Conservation (phyloP, 2,329 filamentous ascomycete genomes). For the Talaromyces sp. region DNA sequence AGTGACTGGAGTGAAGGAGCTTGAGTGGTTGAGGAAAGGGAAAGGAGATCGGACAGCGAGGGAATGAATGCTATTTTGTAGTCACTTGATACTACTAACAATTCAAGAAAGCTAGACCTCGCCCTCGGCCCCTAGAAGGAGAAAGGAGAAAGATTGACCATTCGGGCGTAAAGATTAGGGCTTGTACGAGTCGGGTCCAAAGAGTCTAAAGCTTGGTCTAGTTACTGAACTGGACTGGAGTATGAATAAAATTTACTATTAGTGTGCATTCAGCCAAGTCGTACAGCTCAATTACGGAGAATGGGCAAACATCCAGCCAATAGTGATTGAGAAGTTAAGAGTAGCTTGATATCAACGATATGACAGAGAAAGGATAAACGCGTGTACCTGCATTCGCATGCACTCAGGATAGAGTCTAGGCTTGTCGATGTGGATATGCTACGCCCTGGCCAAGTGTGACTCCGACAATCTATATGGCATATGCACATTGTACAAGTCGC, state of each 20-base stretch:
- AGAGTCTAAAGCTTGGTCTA: neutral
- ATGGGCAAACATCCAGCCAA: neutral
- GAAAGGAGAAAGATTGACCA: constrained; percentile 7
- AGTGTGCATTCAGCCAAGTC: neutral
- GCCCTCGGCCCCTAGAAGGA: neutral
- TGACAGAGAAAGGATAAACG: neutral
- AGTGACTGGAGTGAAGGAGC: constrained; percentile 21
- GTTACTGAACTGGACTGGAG: neutral
- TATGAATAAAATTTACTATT: neutral
- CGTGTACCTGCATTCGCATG: constrained; percentile 9
- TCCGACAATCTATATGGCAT: constrained; percentile 3
- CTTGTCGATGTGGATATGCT: constrained; percentile 7
- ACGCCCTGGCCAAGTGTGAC: constrained; percentile 4
- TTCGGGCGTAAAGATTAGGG: constrained; percentile 3
- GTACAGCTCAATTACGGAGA: neutral
- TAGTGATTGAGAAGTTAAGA: neutral
- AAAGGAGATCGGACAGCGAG: constrained; percentile 8
- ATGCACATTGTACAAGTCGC: neutral
- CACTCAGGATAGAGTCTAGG: neutral
- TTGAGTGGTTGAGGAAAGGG: constrained; percentile 13
- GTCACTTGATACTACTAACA: neutral
- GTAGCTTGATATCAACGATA: neutral
- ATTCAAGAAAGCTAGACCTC: neutral
- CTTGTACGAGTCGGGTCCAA: constrained; percentile 7
- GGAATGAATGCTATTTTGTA: constrained; percentile 18